A percentile compares a stretch with the other conserved stretches of the same genome.
phyloP scores from a whole-genome alignment of 176 grass and related monocot genomes.

The Carex parvula region DNA sequence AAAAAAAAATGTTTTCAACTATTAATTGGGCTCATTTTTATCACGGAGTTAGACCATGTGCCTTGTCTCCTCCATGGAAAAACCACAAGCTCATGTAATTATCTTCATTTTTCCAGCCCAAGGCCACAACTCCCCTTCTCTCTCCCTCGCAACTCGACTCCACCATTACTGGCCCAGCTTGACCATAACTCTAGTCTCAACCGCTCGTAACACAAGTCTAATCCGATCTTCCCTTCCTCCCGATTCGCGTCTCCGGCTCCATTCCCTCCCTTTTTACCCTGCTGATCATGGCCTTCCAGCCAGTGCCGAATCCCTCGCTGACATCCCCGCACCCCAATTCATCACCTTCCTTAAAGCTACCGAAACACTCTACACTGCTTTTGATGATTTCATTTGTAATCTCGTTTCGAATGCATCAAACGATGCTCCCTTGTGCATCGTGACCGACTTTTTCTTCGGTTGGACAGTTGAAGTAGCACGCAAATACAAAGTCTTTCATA shows the following conservation, averaged over 20 bases:
- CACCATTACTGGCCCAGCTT: neutral
- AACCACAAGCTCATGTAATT: neutral
- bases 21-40: too few species aligned
- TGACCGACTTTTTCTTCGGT: constrained; percentile 31
- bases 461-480: constrained; percentile 31
- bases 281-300: constrained; percentile 31
- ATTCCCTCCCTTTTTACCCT: constrained; percentile 27
- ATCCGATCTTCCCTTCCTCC: constrained; percentile 13
- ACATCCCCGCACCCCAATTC: constrained; percentile 11
- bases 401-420: neutral
- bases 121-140: constrained; percentile 29
- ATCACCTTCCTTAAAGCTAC: constrained; percentile 37
- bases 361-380: constrained; percentile 33
- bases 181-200: constrained; percentile 38
- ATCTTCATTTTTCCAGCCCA: constrained; percentile 15
- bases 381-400: constrained; percentile 30
- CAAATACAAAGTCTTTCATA: constrained; percentile 17
- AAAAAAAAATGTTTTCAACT: too few species aligned
- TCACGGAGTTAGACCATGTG: neutral
- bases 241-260: neutral
- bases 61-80: neutral
- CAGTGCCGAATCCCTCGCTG: neutral
- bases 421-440: constrained; percentile 15
- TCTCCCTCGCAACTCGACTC: constrained; percentile 31
- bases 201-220: constrained; percentile 13